These are phyloP conservation scores for Debaryomycetaceae sp. DNA, from an alignment of 1,139 yeast genomes.

Conservation along the genomic window DNA sequence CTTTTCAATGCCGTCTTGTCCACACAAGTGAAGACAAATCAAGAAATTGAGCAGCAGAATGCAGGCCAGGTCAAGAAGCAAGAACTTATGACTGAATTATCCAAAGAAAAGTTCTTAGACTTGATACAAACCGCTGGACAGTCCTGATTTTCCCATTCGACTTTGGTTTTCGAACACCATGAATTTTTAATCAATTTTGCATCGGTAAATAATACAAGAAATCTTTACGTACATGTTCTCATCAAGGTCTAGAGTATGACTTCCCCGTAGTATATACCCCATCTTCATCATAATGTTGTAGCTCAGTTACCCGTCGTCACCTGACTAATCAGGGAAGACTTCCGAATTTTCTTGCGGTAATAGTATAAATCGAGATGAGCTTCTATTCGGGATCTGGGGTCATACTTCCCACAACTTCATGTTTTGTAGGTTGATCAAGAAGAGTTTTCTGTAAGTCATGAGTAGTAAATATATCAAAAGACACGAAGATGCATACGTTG, in stretches of 20 bases:
- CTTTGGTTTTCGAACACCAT: neutral
- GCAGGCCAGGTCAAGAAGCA: constrained; percentile 46
- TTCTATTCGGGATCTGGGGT: no score
- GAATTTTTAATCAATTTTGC: neutral
- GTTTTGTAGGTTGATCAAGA: no score
- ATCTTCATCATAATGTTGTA: no score
- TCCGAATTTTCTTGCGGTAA: neutral
- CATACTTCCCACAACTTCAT: no score
- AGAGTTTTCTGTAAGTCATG: no score
- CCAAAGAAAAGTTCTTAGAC: constrained; percentile 87
- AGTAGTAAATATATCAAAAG: constrained; percentile 1
- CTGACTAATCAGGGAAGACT: neutral
- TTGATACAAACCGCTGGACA: constrained; percentile 81
- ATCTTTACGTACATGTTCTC: no score
- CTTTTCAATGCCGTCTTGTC: constrained; percentile 86
- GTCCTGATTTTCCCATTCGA: constrained; percentile 3
- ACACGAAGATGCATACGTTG: constrained; percentile 9
- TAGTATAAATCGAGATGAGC: neutral
- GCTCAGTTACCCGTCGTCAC: no score
- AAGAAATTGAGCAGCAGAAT: constrained; percentile 37
- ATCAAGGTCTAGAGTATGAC: no score
- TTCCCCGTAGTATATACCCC: no score
- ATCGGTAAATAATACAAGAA: neutral
- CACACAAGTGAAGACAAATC: constrained; percentile 65
- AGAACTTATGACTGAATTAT: constrained; percentile 70